These are phyloP conservation scores for Sequoiadendron giganteum DNA, from an alignment of 75 land plant genomes.

Conservation along the genomic window DNA sequence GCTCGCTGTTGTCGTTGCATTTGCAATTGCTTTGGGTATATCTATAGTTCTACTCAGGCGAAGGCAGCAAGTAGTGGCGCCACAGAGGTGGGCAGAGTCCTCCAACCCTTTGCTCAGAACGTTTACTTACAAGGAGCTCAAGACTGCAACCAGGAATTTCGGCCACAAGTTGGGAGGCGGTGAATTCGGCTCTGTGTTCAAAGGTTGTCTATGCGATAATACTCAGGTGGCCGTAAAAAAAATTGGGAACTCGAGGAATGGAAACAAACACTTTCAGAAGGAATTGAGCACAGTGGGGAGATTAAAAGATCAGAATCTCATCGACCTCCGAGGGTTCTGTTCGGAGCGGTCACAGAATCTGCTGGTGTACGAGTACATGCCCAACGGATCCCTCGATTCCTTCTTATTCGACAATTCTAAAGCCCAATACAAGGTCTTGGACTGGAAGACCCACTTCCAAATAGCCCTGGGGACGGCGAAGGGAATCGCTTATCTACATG, in stretches of 20 bases:
- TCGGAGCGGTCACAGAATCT: slow-evolving; percentile 33
- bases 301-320: slow-evolving; percentile 59
- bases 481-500: slow-evolving; percentile 32
- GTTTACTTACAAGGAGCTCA: slow-evolving; percentile 45
- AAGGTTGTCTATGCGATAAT: slow-evolving; percentile 53
- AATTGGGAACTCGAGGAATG: slow-evolving; percentile 50
- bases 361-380: slow-evolving; percentile 76
- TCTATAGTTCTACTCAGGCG: background rate
- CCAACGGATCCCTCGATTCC: slow-evolving; percentile 49
- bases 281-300: slow-evolving; percentile 56
- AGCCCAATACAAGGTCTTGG: background rate
- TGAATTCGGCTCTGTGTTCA: slow-evolving; percentile 70
- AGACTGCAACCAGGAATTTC: slow-evolving; percentile 57
- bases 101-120: slow-evolving; percentile 2
- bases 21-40: background rate
- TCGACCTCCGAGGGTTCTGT: slow-evolving; percentile 66
- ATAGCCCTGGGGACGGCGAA: slow-evolving; percentile 31
- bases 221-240: slow-evolving; percentile 62
- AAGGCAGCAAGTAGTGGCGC: background rate
- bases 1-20: background rate
- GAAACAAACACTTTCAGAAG: slow-evolving; percentile 60
- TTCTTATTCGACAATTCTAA: slow-evolving; percentile 27
- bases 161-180: slow-evolving; percentile 60
- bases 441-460: slow-evolving; percentile 23
- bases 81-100: background rate